Evolutionary conservation across 78 protist species (phyloP).

Genomic region (Monosiga brevicollis): DNA sequence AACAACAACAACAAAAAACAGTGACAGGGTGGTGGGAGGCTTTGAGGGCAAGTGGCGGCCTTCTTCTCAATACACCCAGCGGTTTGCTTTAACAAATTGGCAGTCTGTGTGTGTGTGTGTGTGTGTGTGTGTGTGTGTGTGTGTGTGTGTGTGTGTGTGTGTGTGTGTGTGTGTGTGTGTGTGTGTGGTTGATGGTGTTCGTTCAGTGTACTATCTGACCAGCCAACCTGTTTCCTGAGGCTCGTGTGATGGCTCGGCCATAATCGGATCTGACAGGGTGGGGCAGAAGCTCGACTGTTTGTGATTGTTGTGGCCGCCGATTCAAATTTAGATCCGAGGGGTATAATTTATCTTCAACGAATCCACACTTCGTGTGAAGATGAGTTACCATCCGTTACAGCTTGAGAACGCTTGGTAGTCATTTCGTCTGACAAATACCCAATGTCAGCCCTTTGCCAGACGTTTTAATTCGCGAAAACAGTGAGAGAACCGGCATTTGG

Average conservation of each 20-base stretch:
- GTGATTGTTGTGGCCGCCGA: not conserved
- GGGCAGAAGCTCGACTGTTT: not conserved
- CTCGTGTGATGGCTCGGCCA: not conserved
- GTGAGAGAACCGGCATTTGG: too few relatives aligned
- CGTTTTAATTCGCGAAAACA: too few relatives aligned
- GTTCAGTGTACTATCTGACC: not conserved
- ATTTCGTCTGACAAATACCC: too few relatives aligned
- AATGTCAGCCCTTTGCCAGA: too few relatives aligned
- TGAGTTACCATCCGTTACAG: too few relatives aligned
- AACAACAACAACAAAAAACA: too few relatives aligned
- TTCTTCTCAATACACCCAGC: too few relatives aligned
- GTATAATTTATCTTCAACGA: not conserved
- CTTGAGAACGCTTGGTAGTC: too few relatives aligned
- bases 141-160: not conserved
- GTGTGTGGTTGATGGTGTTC: not conserved
- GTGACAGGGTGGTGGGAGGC: too few relatives aligned
- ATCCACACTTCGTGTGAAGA: not conserved
- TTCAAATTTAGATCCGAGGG: not conserved
- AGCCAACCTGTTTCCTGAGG: not conserved
- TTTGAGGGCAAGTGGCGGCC: too few relatives aligned
- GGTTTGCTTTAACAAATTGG: too few relatives aligned
- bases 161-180: not conserved
- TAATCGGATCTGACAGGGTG: not conserved
- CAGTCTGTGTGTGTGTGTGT: slow-evolving; percentile 14
- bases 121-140: not conserved